phyloP scores from a whole-genome alignment of 495 filamentous ascomycete genomes.

The Usnea hakonensis region DNA sequence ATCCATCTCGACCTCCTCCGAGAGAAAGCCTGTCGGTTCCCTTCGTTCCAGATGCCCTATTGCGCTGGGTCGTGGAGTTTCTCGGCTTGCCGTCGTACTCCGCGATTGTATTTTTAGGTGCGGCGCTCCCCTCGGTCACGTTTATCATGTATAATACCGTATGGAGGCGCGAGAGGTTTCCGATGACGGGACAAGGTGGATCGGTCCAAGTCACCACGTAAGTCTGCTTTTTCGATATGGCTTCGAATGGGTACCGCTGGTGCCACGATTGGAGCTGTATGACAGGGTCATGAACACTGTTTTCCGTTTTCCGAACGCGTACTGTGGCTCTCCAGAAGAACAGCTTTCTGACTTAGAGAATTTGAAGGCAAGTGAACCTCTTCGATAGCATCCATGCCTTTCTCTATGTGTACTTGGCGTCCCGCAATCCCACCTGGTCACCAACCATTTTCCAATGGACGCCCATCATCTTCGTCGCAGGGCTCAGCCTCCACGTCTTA shows the following conservation, averaged over 20 bases:
- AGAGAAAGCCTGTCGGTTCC: background rate
- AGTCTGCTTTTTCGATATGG: background rate
- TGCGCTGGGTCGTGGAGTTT: background rate
- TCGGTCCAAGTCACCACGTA: background rate
- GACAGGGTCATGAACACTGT: background rate
- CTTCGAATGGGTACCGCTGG: no score
- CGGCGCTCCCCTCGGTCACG: background rate
- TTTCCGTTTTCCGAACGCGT: background rate
- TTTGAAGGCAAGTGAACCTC: background rate
- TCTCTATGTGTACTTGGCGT: slow-evolving; percentile 1
- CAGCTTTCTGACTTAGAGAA: background rate
- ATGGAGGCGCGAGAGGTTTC: slow-evolving; percentile 4
- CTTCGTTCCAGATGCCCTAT: background rate
- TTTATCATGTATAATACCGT: slow-evolving; percentile 2
- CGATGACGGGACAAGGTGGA: slow-evolving; percentile 6
- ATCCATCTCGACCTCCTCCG: slow-evolving; percentile 7
- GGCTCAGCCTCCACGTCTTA: background rate
- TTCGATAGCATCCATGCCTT: slow-evolving; percentile 1
- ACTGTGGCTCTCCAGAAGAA: background rate
- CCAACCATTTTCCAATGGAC: slow-evolving; percentile 1
- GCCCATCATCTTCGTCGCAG: background rate
- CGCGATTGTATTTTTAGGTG: background rate
- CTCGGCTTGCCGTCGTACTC: slow-evolving; percentile 5
- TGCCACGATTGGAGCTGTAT: background rate
- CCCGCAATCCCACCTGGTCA: slow-evolving; percentile 8